phyloP scores from a whole-genome alignment of 345 rosid species.

The Sisymbrium altissimum region DNA sequence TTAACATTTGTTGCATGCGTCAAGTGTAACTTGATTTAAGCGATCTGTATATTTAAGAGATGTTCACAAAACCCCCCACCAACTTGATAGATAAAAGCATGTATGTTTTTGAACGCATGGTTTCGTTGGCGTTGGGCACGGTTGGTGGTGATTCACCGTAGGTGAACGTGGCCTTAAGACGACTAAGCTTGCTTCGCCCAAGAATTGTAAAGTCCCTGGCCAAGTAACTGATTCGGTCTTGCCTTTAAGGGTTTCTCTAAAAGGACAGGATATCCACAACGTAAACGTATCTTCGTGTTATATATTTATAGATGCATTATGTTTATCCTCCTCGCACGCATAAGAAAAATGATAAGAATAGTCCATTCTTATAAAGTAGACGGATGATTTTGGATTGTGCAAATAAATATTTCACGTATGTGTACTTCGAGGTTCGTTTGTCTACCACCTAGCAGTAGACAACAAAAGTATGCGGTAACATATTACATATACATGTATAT shows the following conservation, averaged over 20 bases:
- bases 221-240: neutral
- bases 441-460: neutral
- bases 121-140: no score
- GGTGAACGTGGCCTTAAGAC: neutral
- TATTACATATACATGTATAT: no score
- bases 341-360: no score
- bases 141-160: no score
- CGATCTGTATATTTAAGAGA: neutral
- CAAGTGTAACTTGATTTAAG: no score
- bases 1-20: no score
- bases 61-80: neutral
- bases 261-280: no score
- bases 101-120: neutral
- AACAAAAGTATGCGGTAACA: neutral
- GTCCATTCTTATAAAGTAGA: no score
- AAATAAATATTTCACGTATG: no score
- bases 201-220: neutral
- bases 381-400: neutral
- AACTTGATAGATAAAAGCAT: neutral
- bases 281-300: neutral
- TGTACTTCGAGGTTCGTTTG: neutral
- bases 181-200: neutral
- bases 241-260: neutral
- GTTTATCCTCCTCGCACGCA: no score
- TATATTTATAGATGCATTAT: no score